Conservation (phyloP, 2,329 filamentous ascomycete species). For the Emmonsiellopsis sp. region DNA sequence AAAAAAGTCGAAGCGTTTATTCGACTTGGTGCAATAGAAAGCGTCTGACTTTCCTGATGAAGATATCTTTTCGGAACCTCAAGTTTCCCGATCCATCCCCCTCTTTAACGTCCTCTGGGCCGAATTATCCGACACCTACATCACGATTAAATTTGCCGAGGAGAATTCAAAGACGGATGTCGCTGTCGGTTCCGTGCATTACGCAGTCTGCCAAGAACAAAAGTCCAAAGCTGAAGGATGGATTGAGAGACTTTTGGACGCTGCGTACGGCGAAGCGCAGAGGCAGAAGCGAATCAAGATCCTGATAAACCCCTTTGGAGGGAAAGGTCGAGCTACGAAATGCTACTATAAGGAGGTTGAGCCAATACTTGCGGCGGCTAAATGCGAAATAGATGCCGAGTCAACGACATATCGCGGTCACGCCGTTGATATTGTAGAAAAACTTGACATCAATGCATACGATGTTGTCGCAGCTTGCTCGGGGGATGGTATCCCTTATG, state of each 20-base stretch:
- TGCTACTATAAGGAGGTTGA: conserved; percentile 67
- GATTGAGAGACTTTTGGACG: conserved; percentile 55
- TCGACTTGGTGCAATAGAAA: background rate
- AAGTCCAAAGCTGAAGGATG: conserved; percentile 49
- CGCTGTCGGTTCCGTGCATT: conserved; percentile 52
- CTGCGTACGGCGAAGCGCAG: conserved; percentile 62
- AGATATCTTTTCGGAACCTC: conserved; percentile 28
- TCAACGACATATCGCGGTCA: conserved; percentile 65
- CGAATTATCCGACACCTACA: conserved; percentile 49
- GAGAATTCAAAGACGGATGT: conserved; percentile 52
- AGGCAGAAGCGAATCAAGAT: conserved; percentile 73
- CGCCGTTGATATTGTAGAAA: conserved; percentile 65
- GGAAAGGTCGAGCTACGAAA: conserved; percentile 65
- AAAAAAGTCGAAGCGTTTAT: too few relatives aligned
- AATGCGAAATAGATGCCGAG: conserved; percentile 66
- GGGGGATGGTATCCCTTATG: conserved; percentile 83
- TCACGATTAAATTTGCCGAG: conserved; percentile 66
- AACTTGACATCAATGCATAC: conserved; percentile 67
- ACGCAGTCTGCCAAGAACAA: conserved; percentile 48
- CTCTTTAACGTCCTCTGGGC: conserved; percentile 83
- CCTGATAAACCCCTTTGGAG: conserved; percentile 83
- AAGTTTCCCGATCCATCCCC: conserved; percentile 53
- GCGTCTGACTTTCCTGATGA: background rate
- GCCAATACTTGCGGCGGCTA: conserved; percentile 74
- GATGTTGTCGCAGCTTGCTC: conserved; percentile 86